Evolutionary conservation across 768 basidiomycete genomes (phyloP), one percentile per base, ranked within the genome.

Genomic region (Sarcodon sp.): DNA sequence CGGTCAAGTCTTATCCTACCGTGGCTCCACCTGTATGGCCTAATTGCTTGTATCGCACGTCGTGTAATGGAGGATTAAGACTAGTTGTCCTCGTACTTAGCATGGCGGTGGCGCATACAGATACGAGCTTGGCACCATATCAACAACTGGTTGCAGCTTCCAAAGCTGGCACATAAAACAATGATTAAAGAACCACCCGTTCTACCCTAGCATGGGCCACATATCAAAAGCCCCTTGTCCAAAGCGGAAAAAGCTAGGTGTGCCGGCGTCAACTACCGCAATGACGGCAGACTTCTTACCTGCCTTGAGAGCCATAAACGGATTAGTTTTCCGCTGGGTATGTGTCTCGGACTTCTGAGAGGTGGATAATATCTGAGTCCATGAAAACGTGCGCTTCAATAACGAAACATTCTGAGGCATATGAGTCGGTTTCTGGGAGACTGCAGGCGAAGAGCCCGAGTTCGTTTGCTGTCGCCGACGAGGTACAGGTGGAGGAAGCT

Each of bases 261-360:
- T 89, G 7, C 93, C 90, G 2, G 79, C 74, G 63, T 96, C 92
- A 4, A 93, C 91, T 2, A 76, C 88, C 1, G 92, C 93, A 44
- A 98, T 75, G 33, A 97, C 70, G 46, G 93, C 68, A 7, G 71
- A 81, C 59, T 88, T 87, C 60, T 82, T 87, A 0, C 94, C 94
- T 31, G 78, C 76, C 55, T 93, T 88, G 51, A 97, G 68, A 4
- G 77, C 75, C 52, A 79, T 73, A 57, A 94, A 93, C 0, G 89
- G 85, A 55, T 92, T 83, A 3, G 74, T 66, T 51, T 61, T 72
- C 15, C 69, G 69, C 8, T 62, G 51, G 11, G 57, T 59, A 11
- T 53, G 43, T 18, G 45, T 18, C 32, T 56, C 44, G 21, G 61
- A 58, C 52, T 60, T 27, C 59, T 58, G 56, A 61, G 61, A 43